A percentile compares a stretch with the other conserved stretches of the same genome.
Conservation (phyloP, 768 basidiomycete species). For the Termitomyces eurrhizus region DNA sequence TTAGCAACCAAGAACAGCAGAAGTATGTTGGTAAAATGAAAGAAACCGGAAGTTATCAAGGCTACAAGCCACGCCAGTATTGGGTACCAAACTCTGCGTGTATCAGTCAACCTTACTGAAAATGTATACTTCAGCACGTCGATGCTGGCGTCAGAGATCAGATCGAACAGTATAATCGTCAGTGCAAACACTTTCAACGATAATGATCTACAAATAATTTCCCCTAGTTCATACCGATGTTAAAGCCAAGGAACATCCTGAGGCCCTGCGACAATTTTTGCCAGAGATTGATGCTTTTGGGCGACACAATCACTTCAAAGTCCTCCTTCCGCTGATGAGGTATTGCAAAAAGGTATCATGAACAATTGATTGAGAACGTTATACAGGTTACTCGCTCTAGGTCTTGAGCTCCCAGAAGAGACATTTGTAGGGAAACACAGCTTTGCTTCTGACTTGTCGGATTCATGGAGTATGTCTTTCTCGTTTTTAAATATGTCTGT, state of each 20-base stretch:
- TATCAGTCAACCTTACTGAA: not conserved
- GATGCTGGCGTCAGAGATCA: conserved; percentile 61
- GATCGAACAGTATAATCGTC: conserved; percentile 63
- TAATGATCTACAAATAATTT: not conserved
- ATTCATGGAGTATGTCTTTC: not conserved
- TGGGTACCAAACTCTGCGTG: not conserved
- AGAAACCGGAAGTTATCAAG: conserved; percentile 40
- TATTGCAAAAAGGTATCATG: not conserved
- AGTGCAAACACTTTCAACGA: conserved; percentile 13
- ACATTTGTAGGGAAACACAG: conserved; percentile 36
- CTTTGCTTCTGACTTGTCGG: conserved; percentile 24
- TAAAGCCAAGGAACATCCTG: conserved; percentile 29
- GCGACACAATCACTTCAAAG: conserved; percentile 31
- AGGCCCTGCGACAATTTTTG: conserved; percentile 31
- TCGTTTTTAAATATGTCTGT: not conserved
- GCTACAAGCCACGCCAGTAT: conserved; percentile 17
- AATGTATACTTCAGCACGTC: conserved; percentile 40
- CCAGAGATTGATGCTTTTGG: conserved; percentile 33
- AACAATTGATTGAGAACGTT: not conserved
- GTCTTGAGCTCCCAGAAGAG: conserved; percentile 44
- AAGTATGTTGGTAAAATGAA: conserved; percentile 30
- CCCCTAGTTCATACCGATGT: conserved; percentile 31
- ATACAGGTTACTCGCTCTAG: conserved; percentile 32
- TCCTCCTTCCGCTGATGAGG: conserved; percentile 34
- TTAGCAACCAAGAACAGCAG: conserved; percentile 35